A percentile compares a stretch with the other conserved stretches of the same genome.
These are phyloP conservation scores for Naumovozyma baii DNA, from an alignment of 805 yeast genomes.

Conservation along the genomic window DNA sequence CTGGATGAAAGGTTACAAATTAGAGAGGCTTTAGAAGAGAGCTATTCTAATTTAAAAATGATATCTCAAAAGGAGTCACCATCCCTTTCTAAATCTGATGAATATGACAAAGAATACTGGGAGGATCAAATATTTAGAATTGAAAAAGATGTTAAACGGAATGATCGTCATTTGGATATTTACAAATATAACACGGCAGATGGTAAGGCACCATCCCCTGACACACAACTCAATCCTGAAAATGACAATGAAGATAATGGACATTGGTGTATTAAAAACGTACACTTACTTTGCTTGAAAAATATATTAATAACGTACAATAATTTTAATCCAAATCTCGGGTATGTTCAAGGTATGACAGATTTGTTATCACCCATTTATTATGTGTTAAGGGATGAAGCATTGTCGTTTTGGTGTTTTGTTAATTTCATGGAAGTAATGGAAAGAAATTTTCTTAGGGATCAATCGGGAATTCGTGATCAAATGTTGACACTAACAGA, in stretches of 20 bases:
- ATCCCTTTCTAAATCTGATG: slow-evolving; percentile 10
- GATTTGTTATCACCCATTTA: slow-evolving; percentile 85
- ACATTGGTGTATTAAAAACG: slow-evolving; percentile 57
- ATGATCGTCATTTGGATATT: slow-evolving; percentile 68
- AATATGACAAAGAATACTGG: slow-evolving; percentile 59
- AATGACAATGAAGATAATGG: slow-evolving; percentile 34
- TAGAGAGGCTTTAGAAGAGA: slow-evolving; percentile 43
- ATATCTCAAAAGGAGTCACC: slow-evolving; percentile 47
- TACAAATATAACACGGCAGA: slow-evolving; percentile 38
- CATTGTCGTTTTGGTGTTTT: slow-evolving; percentile 82
- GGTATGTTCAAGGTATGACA: slow-evolving; percentile 97
- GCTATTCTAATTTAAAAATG: slow-evolving; percentile 53
- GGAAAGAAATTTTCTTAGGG: slow-evolving; percentile 89
- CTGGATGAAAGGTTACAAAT: slow-evolving; percentile 55
- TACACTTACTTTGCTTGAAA: slow-evolving; percentile 61
- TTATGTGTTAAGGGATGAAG: slow-evolving; percentile 55
- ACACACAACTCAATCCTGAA: slow-evolving; percentile 22
- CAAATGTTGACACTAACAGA: slow-evolving; percentile 81
- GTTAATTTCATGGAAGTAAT: slow-evolving; percentile 80
- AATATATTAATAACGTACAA: slow-evolving; percentile 81
- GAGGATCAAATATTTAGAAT: slow-evolving; percentile 82
- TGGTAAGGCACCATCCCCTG: slow-evolving; percentile 30
- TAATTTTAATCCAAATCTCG: slow-evolving; percentile 71
- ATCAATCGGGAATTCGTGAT: slow-evolving; percentile 84
- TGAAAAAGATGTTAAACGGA: slow-evolving; percentile 86